phyloP scores from a whole-genome alignment of 495 filamentous ascomycete species.

The Evernia prunastri region DNA sequence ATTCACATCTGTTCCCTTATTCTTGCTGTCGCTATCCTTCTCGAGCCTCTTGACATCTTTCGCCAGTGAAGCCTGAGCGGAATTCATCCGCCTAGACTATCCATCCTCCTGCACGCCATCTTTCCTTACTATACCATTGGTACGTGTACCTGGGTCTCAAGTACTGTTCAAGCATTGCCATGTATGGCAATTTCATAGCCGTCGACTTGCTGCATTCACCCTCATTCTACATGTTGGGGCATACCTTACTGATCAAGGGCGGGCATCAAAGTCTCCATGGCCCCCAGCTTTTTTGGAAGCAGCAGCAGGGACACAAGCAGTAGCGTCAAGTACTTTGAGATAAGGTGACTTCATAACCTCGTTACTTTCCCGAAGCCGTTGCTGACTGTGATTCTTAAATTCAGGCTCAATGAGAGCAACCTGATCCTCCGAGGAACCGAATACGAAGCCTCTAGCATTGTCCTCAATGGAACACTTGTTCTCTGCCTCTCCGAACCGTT shows the following conservation, averaged over 20 bases:
- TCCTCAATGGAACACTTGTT: conserved; percentile 67
- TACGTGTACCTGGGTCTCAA: background rate
- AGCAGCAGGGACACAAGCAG: conserved; percentile 40
- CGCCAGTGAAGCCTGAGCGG: background rate
- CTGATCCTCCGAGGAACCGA: conserved; percentile 71
- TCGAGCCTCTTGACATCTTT: background rate
- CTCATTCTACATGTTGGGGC: background rate
- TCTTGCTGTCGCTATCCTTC: no score
- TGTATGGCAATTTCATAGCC: background rate
- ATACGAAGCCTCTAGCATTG: conserved; percentile 67
- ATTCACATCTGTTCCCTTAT: background rate
- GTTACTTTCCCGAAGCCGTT: background rate
- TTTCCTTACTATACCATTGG: no score
- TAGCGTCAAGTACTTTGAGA: conserved; percentile 51
- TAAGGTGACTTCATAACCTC: conserved; percentile 39
- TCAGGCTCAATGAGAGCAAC: conserved; percentile 70
- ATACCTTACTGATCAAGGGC: conserved; percentile 10
- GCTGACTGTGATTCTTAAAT: background rate
- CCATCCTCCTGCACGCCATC: background rate
- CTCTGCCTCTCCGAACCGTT: conserved; percentile 65
- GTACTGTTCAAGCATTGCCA: background rate
- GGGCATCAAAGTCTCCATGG: conserved; percentile 29
- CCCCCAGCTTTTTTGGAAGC: conserved; percentile 46
- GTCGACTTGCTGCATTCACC: background rate
- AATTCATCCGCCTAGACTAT: background rate